Evolutionary conservation across 1,284 basidiomycete genomes (phyloP).

Genomic region (Papiliotrema fonsecae): DNA sequence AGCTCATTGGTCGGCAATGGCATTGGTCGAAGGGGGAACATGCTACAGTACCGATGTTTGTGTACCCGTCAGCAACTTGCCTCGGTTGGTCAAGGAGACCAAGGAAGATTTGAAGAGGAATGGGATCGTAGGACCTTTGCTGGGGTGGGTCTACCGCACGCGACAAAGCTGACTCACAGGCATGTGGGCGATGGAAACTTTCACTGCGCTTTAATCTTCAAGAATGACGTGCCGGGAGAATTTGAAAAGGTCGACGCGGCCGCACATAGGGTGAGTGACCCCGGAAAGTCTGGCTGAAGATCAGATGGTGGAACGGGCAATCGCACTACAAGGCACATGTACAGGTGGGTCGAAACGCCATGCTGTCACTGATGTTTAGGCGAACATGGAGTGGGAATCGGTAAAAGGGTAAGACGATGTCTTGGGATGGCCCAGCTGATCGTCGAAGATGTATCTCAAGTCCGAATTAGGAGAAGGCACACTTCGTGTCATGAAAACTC

Average conservation of each 20-base stretch:
- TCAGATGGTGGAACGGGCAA: constrained; percentile 45
- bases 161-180: constrained; percentile 49
- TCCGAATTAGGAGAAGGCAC: constrained; percentile 71
- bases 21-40: constrained; percentile 54
- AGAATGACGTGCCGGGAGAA: constrained; percentile 16
- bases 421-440: background rate
- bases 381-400: constrained; percentile 73
- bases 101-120: constrained; percentile 63
- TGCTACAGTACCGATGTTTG: constrained; percentile 79
- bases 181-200: constrained; percentile 75
- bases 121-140: constrained; percentile 54
- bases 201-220: constrained; percentile 31
- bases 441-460: constrained; percentile 50
- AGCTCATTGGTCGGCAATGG: constrained; percentile 64
- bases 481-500: constrained; percentile 65
- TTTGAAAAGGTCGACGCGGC: constrained; percentile 22
- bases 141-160: constrained; percentile 23
- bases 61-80: constrained; percentile 72
- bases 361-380: background rate
- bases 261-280: constrained; percentile 16
- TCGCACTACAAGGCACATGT: constrained; percentile 48
- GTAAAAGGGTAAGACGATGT: constrained; percentile 54
- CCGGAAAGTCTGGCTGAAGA: background rate
- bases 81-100: constrained; percentile 66
- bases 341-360: constrained; percentile 51